A percentile compares a stretch with the other conserved stretches of the same genome.
Conservation (phyloP, 2,329 filamentous ascomycete genomes). For the Penicillium freii region DNA sequence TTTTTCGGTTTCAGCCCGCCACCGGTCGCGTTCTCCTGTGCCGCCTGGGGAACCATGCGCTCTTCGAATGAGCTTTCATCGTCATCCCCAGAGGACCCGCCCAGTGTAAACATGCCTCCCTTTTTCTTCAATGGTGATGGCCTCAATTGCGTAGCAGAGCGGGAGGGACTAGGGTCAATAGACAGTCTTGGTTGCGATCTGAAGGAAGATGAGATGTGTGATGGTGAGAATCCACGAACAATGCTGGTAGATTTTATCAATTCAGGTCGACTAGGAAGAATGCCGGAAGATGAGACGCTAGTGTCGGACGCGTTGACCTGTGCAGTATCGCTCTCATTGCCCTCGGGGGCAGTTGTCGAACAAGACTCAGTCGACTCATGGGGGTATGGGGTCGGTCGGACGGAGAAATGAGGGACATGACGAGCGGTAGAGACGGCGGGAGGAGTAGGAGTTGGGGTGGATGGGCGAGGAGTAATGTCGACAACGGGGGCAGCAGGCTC, state of each 20-base stretch:
- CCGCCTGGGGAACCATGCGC: slow-evolving; percentile 53
- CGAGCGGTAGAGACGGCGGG: slow-evolving; percentile 29
- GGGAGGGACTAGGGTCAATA: slow-evolving; percentile 50
- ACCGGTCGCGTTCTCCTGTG: slow-evolving; percentile 55
- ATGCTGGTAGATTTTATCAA: slow-evolving; percentile 64
- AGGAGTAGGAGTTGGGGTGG: slow-evolving; percentile 42
- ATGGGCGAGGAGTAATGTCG: slow-evolving; percentile 46
- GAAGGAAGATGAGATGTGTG: slow-evolving; percentile 67
- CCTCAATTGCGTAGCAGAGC: slow-evolving; percentile 61
- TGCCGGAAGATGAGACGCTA: slow-evolving; percentile 57
- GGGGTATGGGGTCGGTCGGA: slow-evolving; percentile 26
- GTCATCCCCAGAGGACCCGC: slow-evolving; percentile 83
- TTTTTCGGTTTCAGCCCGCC: slow-evolving; percentile 47
- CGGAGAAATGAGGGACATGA: slow-evolving; percentile 33
- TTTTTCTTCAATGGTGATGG: slow-evolving; percentile 61
- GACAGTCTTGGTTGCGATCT: slow-evolving; percentile 59
- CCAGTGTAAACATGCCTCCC: slow-evolving; percentile 66
- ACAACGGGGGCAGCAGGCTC: slow-evolving; percentile 40
- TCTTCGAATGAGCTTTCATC: slow-evolving; percentile 72
- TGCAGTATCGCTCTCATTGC: slow-evolving; percentile 46
- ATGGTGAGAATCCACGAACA: slow-evolving; percentile 81
- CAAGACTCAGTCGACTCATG: slow-evolving; percentile 58
- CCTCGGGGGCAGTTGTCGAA: slow-evolving; percentile 54
- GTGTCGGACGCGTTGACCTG: slow-evolving; percentile 54
- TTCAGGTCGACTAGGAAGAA: slow-evolving; percentile 44